Evolutionary conservation across 2,329 filamentous ascomycete genomes (phyloP).

Genomic region (Hypoxylon sp.): DNA sequence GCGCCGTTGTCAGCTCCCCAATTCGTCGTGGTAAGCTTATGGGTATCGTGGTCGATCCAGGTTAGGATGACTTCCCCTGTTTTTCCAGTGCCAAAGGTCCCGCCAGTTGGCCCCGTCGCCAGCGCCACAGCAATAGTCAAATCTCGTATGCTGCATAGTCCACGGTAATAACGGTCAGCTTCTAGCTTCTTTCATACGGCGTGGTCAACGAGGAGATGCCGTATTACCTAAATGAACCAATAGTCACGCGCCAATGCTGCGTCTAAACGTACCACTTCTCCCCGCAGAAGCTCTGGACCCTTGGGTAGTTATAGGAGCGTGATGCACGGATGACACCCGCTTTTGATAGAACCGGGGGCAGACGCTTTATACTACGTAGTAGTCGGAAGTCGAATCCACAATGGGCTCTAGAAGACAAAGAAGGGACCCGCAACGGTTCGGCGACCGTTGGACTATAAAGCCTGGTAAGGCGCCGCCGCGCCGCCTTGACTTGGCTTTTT

Average conservation of each 20-base stretch:
- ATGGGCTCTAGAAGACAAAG: constrained; percentile 22
- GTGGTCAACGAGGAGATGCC: constrained; percentile 26
- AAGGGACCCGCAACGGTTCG: constrained; percentile 31
- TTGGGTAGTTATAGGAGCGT: constrained; percentile 19
- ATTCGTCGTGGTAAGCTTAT: constrained; percentile 37
- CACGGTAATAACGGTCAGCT: constrained; percentile 29
- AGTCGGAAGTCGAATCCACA: constrained; percentile 31
- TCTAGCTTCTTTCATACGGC: constrained; percentile 24
- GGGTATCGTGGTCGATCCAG: constrained; percentile 28
- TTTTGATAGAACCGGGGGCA: constrained; percentile 29
- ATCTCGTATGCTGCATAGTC: constrained; percentile 33
- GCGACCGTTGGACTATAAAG: constrained; percentile 28
- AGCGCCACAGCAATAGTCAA: constrained; percentile 35
- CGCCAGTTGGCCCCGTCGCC: constrained; percentile 29
- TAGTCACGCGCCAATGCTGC: constrained; percentile 27
- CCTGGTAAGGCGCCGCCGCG: constrained; percentile 29
- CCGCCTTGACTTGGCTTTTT: constrained; percentile 11
- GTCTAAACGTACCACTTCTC: constrained; percentile 27
- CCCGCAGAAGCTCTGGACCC: constrained; percentile 11
- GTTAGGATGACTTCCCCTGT: constrained; percentile 36
- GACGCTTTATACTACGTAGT: constrained; percentile 34
- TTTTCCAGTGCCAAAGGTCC: constrained; percentile 23
- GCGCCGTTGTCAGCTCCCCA: constrained; percentile 33
- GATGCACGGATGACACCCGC: constrained; percentile 30
- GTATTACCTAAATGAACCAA: constrained; percentile 36